Percentiles rank a stretch among this genome's conserved stretches.
Evolutionary conservation across 352 stramenopile species (phyloP).

Genomic region (Aphanomyces invadans): DNA sequence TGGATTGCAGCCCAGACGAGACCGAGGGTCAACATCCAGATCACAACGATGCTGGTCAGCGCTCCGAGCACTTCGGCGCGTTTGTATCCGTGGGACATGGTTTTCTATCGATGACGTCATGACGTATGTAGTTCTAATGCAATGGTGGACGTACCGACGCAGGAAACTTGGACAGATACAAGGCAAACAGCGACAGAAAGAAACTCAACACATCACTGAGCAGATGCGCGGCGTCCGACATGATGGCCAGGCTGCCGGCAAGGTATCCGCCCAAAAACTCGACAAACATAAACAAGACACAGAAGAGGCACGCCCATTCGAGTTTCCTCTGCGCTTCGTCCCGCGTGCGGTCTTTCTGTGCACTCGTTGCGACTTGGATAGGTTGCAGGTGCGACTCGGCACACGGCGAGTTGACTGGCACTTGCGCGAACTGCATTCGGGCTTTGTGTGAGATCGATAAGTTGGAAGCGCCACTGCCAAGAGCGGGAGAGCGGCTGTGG

Average conservation of each 20-base stretch:
- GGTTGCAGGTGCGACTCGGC: neutral
- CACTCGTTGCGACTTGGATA: neutral
- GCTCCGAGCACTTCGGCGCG: slow-evolving; percentile 94
- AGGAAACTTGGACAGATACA: slow-evolving; percentile 56
- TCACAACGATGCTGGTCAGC: slow-evolving; percentile 89
- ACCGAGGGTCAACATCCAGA: slow-evolving; percentile 90
- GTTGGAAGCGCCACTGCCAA: neutral
- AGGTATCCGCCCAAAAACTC: slow-evolving; percentile 93
- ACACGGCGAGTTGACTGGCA: slow-evolving; percentile 12
- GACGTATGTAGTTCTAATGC: too few relatives aligned
- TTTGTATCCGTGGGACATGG: slow-evolving; percentile 93
- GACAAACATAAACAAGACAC: slow-evolving; percentile 91
- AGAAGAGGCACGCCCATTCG: slow-evolving; percentile 67
- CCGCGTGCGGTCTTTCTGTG: slow-evolving; percentile 4
- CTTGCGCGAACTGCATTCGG: slow-evolving; percentile 13
- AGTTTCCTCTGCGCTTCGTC: slow-evolving; percentile 41
- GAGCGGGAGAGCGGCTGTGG: too few relatives aligned
- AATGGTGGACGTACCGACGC: slow-evolving; percentile 32
- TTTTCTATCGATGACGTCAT: too few relatives aligned
- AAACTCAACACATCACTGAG: slow-evolving; percentile 75
- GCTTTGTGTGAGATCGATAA: neutral
- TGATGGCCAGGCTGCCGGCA: slow-evolving; percentile 92
- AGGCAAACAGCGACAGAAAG: slow-evolving; percentile 71
- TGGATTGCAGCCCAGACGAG: slow-evolving; percentile 88
- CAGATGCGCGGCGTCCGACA: slow-evolving; percentile 83